Evolutionary conservation across 805 yeast species (phyloP), one percentile per base, ranked within the genome.

Genomic region (Wickerhamomyces kurtzmanii): DNA sequence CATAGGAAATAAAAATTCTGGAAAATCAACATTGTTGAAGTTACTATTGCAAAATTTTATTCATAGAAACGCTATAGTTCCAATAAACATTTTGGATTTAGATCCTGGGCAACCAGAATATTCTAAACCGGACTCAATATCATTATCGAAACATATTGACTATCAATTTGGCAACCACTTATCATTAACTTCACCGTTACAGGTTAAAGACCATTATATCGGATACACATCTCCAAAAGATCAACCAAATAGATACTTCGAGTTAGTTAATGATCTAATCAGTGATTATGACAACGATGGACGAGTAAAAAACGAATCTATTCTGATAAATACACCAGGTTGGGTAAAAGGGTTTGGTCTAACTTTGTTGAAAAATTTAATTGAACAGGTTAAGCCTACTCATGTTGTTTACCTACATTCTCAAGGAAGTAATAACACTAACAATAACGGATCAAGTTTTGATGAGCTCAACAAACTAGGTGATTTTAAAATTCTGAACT

Each of bases 51-150:
- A 82, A 39, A 54, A 54, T 14, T 39, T 73, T 2, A 42, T 70
- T 4, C 31, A 43, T 6, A 24, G 38, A 2, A 38, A 41, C 4
- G 40, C 41, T 5, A 33, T 39, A 2, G 31, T 46, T 1, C 45
- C 55, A 0, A 53, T 76, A 3, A 61, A 66, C 13, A 66, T 75
- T 21, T 39, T 87, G 22, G 96, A 87, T 41, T 47, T 84, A 1
- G 97, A 87, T 46, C 94, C 96, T 0, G 95, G 94, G 1, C 95
- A 86, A 46, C 74, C 94, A 0, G 93, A 82, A 42, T 74, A 65
- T 37, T 73, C 86, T 0, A 58, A 59, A 7, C 91, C 94, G 0
- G 86, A 79, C 18, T 68, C 79, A 23, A 52, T 86, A 3, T 72
- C 93, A 0, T 49, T 81, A 9, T 59, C 68, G 1, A 34, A 36